phyloP scores from a whole-genome alignment of 495 filamentous ascomycete species.

The Lasiosphaeriaceae sp. region DNA sequence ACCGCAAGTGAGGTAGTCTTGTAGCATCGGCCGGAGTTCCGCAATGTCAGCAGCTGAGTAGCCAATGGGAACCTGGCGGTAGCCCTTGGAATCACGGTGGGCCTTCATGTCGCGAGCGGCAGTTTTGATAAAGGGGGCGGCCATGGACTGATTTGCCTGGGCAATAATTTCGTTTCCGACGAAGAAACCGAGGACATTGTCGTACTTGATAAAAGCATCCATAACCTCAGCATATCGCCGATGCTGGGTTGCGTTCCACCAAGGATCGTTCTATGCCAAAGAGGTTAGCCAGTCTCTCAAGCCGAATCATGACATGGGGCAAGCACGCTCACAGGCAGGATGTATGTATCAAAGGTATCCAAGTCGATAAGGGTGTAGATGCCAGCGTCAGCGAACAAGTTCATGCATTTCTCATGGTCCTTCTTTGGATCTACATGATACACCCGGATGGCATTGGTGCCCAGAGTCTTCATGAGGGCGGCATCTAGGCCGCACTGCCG shows the following conservation, averaged over 20 bases:
- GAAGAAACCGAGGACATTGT: conserved; percentile 79
- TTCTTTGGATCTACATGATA: conserved; percentile 75
- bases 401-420: conserved; percentile 72
- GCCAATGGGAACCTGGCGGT: conserved; percentile 78
- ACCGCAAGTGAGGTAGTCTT: conserved; percentile 82
- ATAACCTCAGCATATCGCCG: conserved; percentile 65
- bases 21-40: conserved; percentile 75
- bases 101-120: conserved; percentile 78
- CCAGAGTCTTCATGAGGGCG: conserved; percentile 70
- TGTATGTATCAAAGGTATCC: conserved; percentile 77
- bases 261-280: conserved; percentile 40
- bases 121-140: conserved; percentile 79
- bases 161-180: conserved; percentile 84
- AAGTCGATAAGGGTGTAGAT: conserved; percentile 83
- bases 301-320: conserved; percentile 1
- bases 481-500: conserved; percentile 78
- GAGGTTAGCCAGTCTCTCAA: conserved; percentile 3
- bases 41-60: conserved; percentile 90
- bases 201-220: conserved; percentile 72
- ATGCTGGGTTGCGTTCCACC: conserved; percentile 69
- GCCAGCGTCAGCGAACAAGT: conserved; percentile 61
- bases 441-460: conserved; percentile 81
- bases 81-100: conserved; percentile 71
- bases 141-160: conserved; percentile 53
- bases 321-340: conserved; percentile 56